Conservation (phyloP, 768 basidiomycete genomes). For the Piloderma croceum region DNA sequence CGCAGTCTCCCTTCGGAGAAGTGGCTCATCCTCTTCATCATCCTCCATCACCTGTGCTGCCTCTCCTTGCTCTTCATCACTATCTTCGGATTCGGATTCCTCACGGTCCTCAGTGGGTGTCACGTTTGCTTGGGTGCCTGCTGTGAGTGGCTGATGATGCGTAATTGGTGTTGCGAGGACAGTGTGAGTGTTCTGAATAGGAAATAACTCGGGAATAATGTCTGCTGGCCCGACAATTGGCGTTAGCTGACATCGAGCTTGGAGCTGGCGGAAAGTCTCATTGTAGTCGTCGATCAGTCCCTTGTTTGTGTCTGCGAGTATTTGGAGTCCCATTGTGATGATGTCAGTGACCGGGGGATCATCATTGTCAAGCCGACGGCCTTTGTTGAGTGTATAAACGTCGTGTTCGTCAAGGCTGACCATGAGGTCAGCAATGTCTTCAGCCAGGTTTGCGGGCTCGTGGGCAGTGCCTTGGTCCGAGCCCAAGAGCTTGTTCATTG, state of each 20-base stretch:
- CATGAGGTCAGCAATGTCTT: slow-evolving; percentile 8
- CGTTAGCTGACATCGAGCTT: slow-evolving; percentile 7
- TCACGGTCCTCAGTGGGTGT: too few species aligned
- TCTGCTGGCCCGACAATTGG: slow-evolving; percentile 5
- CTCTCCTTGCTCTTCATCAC: not conserved
- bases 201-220: slow-evolving; percentile 1
- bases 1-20: not conserved
- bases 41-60: not conserved
- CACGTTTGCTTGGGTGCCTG: not conserved
- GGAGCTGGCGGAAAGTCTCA: slow-evolving; percentile 12
- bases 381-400: slow-evolving; percentile 4
- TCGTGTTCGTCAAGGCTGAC: slow-evolving; percentile 5
- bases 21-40: not conserved
- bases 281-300: slow-evolving; percentile 26
- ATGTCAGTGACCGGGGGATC: slow-evolving; percentile 2
- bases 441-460: slow-evolving; percentile 2
- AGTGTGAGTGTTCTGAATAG: not conserved
- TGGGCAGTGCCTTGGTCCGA: slow-evolving; percentile 4
- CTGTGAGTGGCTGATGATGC: not conserved
- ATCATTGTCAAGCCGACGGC: slow-evolving; percentile 5
- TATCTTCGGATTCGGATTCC: not conserved
- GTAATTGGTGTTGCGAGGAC: not conserved
- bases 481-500: slow-evolving; percentile 4
- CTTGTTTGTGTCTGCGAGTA: slow-evolving; percentile 9
- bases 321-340: slow-evolving; percentile 12